Evolutionary conservation across 345 rosid species (phyloP).

Genomic region (Eucalyptus microcorys): DNA sequence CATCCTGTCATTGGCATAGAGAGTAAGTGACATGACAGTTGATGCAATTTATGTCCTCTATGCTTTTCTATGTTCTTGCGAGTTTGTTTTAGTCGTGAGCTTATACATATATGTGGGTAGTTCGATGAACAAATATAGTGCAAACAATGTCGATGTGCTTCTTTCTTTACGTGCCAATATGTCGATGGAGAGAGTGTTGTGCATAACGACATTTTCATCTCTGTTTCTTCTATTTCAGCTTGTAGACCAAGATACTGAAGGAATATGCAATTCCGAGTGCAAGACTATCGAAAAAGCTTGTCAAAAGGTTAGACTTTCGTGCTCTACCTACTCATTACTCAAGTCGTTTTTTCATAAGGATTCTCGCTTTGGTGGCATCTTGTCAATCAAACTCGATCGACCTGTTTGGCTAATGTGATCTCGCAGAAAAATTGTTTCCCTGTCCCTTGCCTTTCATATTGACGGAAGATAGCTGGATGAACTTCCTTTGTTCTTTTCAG

Average conservation of each 20-base stretch:
- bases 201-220: neutral
- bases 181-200: neutral
- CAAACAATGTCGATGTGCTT: neutral
- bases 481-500: neutral
- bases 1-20: neutral
- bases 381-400: neutral
- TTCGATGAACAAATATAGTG: neutral
- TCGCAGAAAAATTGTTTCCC: neutral
- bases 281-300: slow-evolving; percentile 88
- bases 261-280: slow-evolving; percentile 88
- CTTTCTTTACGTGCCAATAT: neutral
- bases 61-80: neutral
- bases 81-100: neutral
- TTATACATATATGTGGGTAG: neutral
- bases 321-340: neutral
- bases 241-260: slow-evolving; percentile 79
- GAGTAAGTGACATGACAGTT: neutral
- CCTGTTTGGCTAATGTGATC: neutral
- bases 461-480: neutral
- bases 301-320: slow-evolving; percentile 42
- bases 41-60: neutral
- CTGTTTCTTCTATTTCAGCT: slow-evolving; percentile 29
- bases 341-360: neutral
- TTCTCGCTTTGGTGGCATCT: neutral
- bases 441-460: neutral